Conservation (phyloP, 768 basidiomycete species). For the Boletellus emodensis region DNA sequence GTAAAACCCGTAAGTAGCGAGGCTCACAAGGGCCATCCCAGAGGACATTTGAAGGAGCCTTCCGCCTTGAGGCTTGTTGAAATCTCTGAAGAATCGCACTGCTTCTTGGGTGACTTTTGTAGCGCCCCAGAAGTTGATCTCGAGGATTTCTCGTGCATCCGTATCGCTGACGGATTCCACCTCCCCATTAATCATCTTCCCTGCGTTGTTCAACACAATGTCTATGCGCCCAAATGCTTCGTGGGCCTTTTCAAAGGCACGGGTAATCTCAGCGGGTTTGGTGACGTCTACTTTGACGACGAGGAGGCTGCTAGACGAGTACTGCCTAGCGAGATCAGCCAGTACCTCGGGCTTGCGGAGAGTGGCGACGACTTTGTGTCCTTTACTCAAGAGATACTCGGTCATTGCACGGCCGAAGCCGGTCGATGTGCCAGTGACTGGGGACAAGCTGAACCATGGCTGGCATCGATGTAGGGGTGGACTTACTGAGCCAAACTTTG, state of each 20-base stretch:
- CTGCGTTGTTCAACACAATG: conserved; percentile 39
- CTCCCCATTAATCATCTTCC: conserved; percentile 25
- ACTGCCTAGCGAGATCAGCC: conserved; percentile 23
- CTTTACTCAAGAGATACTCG: conserved; percentile 31
- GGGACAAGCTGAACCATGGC: neutral
- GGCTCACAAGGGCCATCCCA: conserved; percentile 14
- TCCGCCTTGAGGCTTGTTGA: conserved; percentile 34
- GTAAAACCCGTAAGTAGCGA: conserved; percentile 17
- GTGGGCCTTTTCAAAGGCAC: conserved; percentile 27
- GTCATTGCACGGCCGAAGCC: conserved; percentile 40
- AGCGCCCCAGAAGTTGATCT: conserved; percentile 36
- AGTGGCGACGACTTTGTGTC: conserved; percentile 41
- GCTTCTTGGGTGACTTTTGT: conserved; percentile 30
- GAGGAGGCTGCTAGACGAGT: conserved; percentile 19
- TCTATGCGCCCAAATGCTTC: conserved; percentile 35
- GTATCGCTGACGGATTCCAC: conserved; percentile 33
- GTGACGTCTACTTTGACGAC: conserved; percentile 34
- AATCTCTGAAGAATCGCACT: conserved; percentile 34
- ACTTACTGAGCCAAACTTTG: conserved; percentile 17
- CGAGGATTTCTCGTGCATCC: conserved; percentile 34
- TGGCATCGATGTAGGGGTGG: neutral
- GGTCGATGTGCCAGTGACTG: conserved; percentile 39
- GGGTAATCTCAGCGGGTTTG: conserved; percentile 18
- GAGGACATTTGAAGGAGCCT: conserved; percentile 36
- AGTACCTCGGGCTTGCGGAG: conserved; percentile 38